A percentile compares a stretch with the other conserved stretches of the same genome.
These are phyloP conservation scores for Paecilomyces formosus DNA, from an alignment of 2,329 filamentous ascomycete species.

Conservation along the genomic window DNA sequence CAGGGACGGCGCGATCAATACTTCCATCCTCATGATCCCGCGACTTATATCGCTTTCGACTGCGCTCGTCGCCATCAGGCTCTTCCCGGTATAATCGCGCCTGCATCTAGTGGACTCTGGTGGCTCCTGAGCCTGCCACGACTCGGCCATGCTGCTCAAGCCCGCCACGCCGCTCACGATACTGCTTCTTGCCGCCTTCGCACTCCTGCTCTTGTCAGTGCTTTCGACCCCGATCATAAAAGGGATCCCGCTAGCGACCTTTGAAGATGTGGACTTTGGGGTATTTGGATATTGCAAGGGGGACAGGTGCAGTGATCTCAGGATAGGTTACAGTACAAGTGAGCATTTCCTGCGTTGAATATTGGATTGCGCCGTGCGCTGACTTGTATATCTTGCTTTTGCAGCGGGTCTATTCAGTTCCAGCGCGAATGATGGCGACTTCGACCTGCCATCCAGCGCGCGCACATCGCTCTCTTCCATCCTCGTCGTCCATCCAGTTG, in stretches of 20 bases:
- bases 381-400: conserved; percentile 5
- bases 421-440: conserved; percentile 41
- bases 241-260: conserved; percentile 73
- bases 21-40: conserved; percentile 5
- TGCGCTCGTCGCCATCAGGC: neutral
- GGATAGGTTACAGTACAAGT: conserved; percentile 84
- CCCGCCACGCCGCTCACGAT: conserved; percentile 87
- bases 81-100: neutral
- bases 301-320: conserved; percentile 59
- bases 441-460: conserved; percentile 57
- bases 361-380: neutral
- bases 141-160: conserved; percentile 62
- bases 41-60: neutral
- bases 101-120: neutral
- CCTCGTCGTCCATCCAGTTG: conserved; percentile 86
- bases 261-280: conserved; percentile 71
- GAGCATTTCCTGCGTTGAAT: conserved; percentile 29
- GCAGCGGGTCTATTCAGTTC: conserved; percentile 43
- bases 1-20: neutral
- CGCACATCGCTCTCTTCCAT: conserved; percentile 72
- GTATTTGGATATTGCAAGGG: conserved; percentile 82
- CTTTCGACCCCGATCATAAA: conserved; percentile 88
- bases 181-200: conserved; percentile 78
- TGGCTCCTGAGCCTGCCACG: conserved; percentile 7
- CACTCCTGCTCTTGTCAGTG: conserved; percentile 73